These are phyloP conservation scores for Saraca asoca DNA, from an alignment of 331 rosid genomes.

Conservation along the genomic window DNA sequence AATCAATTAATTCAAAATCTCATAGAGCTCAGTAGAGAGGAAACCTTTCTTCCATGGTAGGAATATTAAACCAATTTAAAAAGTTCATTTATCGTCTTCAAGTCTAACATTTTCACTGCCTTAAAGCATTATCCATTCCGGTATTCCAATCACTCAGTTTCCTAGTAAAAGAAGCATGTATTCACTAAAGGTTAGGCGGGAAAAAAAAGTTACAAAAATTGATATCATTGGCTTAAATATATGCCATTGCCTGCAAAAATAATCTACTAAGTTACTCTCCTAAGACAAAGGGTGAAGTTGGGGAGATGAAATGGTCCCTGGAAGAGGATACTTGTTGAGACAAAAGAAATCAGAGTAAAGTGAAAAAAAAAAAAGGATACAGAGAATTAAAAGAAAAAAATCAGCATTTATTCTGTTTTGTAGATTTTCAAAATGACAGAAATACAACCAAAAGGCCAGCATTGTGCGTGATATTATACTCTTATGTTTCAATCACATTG, in stretches of 20 bases:
- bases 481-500: slow-evolving; percentile 8
- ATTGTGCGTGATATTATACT: not conserved
- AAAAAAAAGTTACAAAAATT: no score
- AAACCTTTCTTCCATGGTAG: not conserved
- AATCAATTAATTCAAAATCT: slow-evolving; percentile 5
- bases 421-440: not conserved
- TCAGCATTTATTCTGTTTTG: not conserved
- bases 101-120: not conserved
- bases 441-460: slow-evolving; percentile 7
- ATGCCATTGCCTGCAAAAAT: no score
- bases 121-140: not conserved
- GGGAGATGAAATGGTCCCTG: not conserved
- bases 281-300: not conserved
- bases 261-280: no score
- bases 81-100: not conserved
- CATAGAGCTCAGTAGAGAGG: slow-evolving; percentile 1
- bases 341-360: slow-evolving; percentile 7
- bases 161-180: slow-evolving; percentile 2
- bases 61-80: not conserved
- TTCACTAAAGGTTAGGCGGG: not conserved
- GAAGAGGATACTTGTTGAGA: not conserved
- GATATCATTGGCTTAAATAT: no score
- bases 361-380: not conserved
- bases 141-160: not conserved
- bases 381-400: not conserved